Base-by-base conservation (phyloP, 169 alveolate genomes). In the Eimeria maxima region DNA sequence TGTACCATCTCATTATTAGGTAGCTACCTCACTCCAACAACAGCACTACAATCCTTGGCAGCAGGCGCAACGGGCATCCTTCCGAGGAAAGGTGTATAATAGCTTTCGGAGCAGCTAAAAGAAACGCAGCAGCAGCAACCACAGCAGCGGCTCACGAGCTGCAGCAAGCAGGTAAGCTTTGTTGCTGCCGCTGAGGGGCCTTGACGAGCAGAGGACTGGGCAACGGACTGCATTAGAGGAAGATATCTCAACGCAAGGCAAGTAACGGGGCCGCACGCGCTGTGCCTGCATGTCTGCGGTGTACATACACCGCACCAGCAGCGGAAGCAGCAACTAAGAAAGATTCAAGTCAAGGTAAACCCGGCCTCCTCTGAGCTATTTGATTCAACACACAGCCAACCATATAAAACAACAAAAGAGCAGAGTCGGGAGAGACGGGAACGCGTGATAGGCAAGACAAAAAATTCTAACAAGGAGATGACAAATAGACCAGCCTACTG, bases 191-290 rank as follows among this genome's bases (percentile, higher is more conserved):
- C 78, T 69, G 83, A 74, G 67, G 8, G 87, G 81, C 88, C 57
- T 45, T 45, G 88, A 47, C 47, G 88, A 55, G 7, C 83, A 47
- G 0, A 90, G 74, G 38, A 50, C 86, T 60, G 89, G 86, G 18
- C 86, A 38, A 7, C 86, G 2, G 27, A 90, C 95, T 73, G 87
- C 67, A 65, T 76, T 69, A 53, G 83, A 33, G 13, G 95, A 90
- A 27, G 81, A 76, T 11, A 98, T 98, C 91, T 98, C 98, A 55
- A 98, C 93, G 86, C 97, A 95, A 44, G 99, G 98, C 57, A 98
- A 86, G 89, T 95, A 98, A 96, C 98, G 97, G 8, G 98, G 98
- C 89, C 98, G 96, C 27, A 98, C 98, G 92, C 97, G 96, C 96
- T 98, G 98, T 74, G 97, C 97, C 74, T 97, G 96, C 99, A 98